phyloP scores from a whole-genome alignment of 2,329 filamentous ascomycete species.

The Fusarium xyrophilum region DNA sequence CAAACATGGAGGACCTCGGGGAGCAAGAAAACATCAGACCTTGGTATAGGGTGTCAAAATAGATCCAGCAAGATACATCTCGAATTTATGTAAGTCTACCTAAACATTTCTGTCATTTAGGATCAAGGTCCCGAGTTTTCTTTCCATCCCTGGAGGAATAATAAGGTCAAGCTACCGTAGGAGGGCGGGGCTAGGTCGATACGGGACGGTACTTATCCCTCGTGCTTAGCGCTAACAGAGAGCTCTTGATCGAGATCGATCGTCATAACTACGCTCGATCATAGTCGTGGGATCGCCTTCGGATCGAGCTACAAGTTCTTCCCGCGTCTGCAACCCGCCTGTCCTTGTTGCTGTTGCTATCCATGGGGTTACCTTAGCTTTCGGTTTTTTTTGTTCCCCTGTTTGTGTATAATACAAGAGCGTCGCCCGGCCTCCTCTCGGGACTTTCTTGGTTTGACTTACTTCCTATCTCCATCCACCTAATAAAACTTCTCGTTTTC shows the following conservation, averaged over 20 bases:
- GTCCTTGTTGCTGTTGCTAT: conserved; percentile 23
- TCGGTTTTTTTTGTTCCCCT: conserved; percentile 18
- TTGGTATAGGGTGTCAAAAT: too few species aligned
- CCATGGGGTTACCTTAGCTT: conserved; percentile 12
- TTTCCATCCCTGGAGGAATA: background rate
- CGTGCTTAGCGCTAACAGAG: conserved; percentile 34
- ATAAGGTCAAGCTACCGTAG: background rate
- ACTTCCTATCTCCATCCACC: background rate
- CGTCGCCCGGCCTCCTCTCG: background rate
- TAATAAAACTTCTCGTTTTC: background rate
- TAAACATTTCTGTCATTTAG: too few species aligned
- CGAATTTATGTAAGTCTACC: too few species aligned
- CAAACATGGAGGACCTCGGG: background rate
- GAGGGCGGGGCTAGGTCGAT: conserved; percentile 14
- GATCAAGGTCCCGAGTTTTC: too few species aligned
- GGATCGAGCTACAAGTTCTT: conserved; percentile 34
- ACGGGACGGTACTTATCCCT: conserved; percentile 35
- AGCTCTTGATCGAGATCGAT: conserved; percentile 44
- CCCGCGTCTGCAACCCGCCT: conserved; percentile 7
- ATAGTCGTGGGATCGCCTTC: conserved; percentile 33
- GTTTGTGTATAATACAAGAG: conserved; percentile 27
- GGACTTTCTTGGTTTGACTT: background rate
- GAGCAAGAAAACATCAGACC: too few species aligned
- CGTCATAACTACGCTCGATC: conserved; percentile 41
- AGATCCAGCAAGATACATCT: too few species aligned